Conservation (phyloP, 352 stramenopile species). For the Phytophthora chlamydospora region DNA sequence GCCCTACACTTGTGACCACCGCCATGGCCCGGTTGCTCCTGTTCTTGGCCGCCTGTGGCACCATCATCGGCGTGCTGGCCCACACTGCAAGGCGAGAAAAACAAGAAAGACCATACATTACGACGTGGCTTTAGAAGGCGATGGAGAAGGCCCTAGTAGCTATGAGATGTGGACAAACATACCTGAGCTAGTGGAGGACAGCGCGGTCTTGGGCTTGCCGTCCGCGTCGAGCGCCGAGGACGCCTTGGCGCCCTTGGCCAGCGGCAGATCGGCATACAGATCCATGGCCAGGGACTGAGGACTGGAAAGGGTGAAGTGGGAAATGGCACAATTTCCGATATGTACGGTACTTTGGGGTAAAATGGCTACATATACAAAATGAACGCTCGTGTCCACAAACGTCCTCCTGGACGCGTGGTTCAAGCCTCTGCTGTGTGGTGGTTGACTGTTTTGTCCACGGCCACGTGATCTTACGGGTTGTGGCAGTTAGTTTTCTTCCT, state of each 20-base stretch:
- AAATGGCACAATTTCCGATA: slow-evolving; percentile 22
- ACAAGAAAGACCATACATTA: slow-evolving; percentile 8
- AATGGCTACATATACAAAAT: slow-evolving; percentile 40
- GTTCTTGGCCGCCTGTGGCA: slow-evolving; percentile 53
- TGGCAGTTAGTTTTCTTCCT: slow-evolving; percentile 55
- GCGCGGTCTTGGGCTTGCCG: slow-evolving; percentile 49
- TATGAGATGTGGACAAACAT: not conserved
- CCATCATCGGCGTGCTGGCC: slow-evolving; percentile 51
- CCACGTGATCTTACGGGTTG: not conserved
- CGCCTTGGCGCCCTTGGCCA: slow-evolving; percentile 63
- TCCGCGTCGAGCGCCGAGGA: slow-evolving; percentile 55
- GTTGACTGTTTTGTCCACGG: not conserved
- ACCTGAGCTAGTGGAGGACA: slow-evolving; percentile 41
- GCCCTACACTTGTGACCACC: slow-evolving; percentile 35
- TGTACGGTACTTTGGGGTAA: slow-evolving; percentile 3
- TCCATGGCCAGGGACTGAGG: slow-evolving; percentile 48
- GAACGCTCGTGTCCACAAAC: slow-evolving; percentile 20
- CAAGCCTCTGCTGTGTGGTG: slow-evolving; percentile 8
- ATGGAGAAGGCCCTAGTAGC: not conserved
- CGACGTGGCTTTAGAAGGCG: slow-evolving; percentile 2
- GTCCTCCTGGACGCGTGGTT: not conserved
- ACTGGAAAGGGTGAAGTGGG: slow-evolving; percentile 12
- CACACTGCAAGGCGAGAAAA: slow-evolving; percentile 53
- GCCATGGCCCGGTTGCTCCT: slow-evolving; percentile 21
- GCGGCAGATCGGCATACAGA: slow-evolving; percentile 79